Conservation (phyloP, 192 early-diverging fungal species). For the Diversispora epigaea region DNA sequence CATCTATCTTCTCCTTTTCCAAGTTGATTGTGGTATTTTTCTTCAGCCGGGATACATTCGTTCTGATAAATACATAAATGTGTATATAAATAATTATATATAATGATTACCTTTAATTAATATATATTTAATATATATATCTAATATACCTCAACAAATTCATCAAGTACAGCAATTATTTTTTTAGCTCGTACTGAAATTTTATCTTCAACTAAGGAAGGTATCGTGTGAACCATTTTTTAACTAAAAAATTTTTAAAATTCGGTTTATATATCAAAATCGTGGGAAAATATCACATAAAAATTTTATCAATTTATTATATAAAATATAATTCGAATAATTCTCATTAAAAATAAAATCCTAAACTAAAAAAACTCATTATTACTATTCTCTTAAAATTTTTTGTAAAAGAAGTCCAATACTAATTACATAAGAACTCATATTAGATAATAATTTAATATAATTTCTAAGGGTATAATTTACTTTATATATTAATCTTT, state of each 20-base stretch:
- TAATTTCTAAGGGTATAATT: no score
- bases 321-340: no score
- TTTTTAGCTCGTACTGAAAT: conserved; percentile 57
- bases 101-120: neutral
- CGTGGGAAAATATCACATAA: no score
- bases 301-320: no score
- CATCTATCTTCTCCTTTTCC: conserved; percentile 77
- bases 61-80: conserved; percentile 44
- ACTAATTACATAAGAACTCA: no score
- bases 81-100: neutral
- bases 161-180: conserved; percentile 54
- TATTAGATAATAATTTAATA: no score
- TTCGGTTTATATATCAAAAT: no score
- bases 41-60: conserved; percentile 95
- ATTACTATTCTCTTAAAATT: no score
- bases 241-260: neutral
- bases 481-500: no score
- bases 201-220: conserved; percentile 33
- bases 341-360: no score
- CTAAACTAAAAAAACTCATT: no score
- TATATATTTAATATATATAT: neutral
- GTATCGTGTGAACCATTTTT: conserved; percentile 27
- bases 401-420: no score
- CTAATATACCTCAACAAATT: conserved; percentile 58
- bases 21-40: conserved; percentile 69